These are phyloP conservation scores for Rosa lucieae DNA, from an alignment of 306 rosid genomes.

Conservation along the genomic window DNA sequence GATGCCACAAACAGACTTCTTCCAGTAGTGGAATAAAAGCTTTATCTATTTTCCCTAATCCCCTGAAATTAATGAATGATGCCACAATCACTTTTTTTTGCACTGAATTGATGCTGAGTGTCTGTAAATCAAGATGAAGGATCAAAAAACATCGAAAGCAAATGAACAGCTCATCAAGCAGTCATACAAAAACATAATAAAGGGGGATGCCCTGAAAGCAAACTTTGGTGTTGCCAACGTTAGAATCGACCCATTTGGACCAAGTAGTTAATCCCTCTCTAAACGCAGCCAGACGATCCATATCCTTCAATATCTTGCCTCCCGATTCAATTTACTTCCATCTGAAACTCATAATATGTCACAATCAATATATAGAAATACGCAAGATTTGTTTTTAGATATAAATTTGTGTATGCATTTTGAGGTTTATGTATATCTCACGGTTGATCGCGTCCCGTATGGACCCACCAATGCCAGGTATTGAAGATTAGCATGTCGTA, in stretches of 20 bases:
- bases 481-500: conserved; percentile 47
- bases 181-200: too few species aligned
- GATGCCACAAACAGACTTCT: too few species aligned
- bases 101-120: too few species aligned
- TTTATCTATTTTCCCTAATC: too few species aligned
- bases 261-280: conserved; percentile 38
- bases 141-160: too few species aligned
- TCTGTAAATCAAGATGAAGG: too few species aligned
- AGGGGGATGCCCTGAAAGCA: conserved; percentile 46
- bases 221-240: conserved; percentile 21
- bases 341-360: conserved; percentile 13
- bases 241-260: conserved; percentile 47
- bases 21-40: too few species aligned
- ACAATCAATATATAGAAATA: neutral
- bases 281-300: conserved; percentile 42
- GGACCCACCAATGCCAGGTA: conserved; percentile 58
- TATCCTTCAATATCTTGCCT: conserved; percentile 28
- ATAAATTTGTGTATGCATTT: too few species aligned
- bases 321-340: conserved; percentile 42
- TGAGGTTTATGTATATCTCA: conserved; percentile 16
- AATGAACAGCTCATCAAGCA: too few species aligned
- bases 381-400: too few species aligned
- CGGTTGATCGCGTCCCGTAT: conserved; percentile 35
- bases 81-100: too few species aligned
- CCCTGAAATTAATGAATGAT: too few species aligned